Evolutionary conservation across 371 early-diverging fungal species (phyloP), one percentile per base, ranked within the genome.

Genomic region (Mortierella sp.): DNA sequence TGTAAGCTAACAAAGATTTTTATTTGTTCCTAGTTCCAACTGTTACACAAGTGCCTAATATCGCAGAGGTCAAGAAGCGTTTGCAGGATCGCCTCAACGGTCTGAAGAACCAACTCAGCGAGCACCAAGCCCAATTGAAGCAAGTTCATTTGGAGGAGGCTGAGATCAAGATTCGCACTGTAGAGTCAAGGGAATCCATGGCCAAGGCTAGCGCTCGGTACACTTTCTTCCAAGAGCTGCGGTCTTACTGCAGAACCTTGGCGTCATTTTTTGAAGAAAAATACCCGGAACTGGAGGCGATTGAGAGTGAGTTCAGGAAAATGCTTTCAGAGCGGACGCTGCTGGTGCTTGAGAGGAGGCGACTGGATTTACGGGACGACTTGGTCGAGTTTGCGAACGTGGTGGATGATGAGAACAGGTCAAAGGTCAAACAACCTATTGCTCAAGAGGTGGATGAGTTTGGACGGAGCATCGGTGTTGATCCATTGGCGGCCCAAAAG

Each of bases 251-350:
- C 28, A 90, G 91, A 31, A 92, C 93, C 75, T 82, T 95, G 61
- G 94, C 92, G 3, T 93, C 93, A 53, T 93, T 95, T 75, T 89
- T 95, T 54, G 96, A 95, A 82, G 91, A 88, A 31, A 82, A 95
- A 91, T 92, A 92, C 78, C 92, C 93, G 0, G 90, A 90, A 28
- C 82, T 95, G 40, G 94, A 94, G 71, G 76, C 89, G 37, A 81
- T 94, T n/a, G 95, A 95, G 79, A 81, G 75, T 16, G 88, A 92
- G 54, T 91, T 88, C 51, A 88, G 90, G 61, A 83, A 87, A n/a
- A 59, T 91, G 19, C 79, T 92, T 28, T 79, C 83, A 8, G 86
- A 89, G 34, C 87, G 88, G 55, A 87, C 90, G 3, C 87, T 89
- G 48, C 70, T 88, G 9, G 90, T 88, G 4, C 67, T 80, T 4